Evolutionary conservation across 1,284 basidiomycete genomes (phyloP), one percentile per base, ranked within the genome.

Genomic region (Gymnopus androsaceus): DNA sequence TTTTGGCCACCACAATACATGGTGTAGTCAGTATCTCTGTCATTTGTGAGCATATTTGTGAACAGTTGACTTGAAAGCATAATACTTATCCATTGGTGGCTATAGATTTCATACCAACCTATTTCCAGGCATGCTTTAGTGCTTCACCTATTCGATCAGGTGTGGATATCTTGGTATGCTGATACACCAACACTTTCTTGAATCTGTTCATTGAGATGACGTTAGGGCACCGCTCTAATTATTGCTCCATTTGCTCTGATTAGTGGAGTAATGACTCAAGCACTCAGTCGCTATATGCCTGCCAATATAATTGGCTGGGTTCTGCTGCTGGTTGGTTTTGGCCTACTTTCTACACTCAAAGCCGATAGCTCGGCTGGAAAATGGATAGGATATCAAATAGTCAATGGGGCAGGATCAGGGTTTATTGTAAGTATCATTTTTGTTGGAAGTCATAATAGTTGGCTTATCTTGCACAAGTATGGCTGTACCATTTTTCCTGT

Each of bases 71-170:
- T 6, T 6, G 38, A 17, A 33, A 7, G 45, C 3, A 31, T 5
- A 31, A 12, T 47, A 23, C 23, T 42, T 21, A 23, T 9, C 19
- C 19, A 4, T 1, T 40, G 11, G 9, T 12, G n/a, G 19, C 9
- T 27, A 38, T 17, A 69, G 67, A 64, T 44, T 70, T 66, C 55
- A 53, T 70, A 3, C 68, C 69, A 2, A 62, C 66, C 1, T 76
- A 72, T 60, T 74, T 74, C 55, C 72, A 75, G 60, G 67, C 65
- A 14, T 66, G 69, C 50, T 63, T 66, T 14, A 63, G 63, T 21
- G 65, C 66, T 17, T 62, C 61, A 15, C 68, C 75, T 5, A 65
- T 72, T 15, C 55, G 59, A 0, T 69, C 72, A 6, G 72, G 72
- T 9, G 61, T 75, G 19, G 63, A 69, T 21, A 57, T 66, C 0